Conservation (phyloP, 305 asterid species). For the Stenogyne calaminthoides region DNA sequence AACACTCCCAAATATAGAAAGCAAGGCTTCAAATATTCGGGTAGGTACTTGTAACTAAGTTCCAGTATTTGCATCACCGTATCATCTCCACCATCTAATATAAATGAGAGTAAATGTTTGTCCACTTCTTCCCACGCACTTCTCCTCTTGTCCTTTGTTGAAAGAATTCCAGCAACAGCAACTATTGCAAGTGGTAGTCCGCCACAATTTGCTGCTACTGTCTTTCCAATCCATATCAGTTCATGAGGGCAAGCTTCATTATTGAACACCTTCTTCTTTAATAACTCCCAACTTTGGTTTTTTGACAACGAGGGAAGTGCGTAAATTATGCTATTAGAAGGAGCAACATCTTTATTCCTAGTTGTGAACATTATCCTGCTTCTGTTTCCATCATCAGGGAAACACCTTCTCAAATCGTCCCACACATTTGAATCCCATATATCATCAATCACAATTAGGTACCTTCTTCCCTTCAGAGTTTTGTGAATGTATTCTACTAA, state of each 20-base stretch:
- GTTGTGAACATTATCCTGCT: conserved; percentile 27
- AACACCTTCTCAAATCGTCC: conserved; percentile 11
- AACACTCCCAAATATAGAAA: conserved; percentile 43
- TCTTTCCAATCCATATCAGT: conserved; percentile 2
- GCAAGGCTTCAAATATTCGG: conserved; percentile 33
- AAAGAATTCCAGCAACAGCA: conserved; percentile 22
- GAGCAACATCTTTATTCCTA: conserved; percentile 24
- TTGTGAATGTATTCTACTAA: not conserved
- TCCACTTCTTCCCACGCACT: conserved; percentile 31
- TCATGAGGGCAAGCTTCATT: conserved; percentile 15
- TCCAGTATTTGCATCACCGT: conserved; percentile 24
- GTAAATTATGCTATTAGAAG: not conserved
- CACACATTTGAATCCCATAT: conserved; percentile 19
- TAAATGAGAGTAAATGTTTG: not conserved
- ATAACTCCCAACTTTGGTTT: conserved; percentile 23
- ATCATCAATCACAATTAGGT: conserved; percentile 29
- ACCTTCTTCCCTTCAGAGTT: conserved; percentile 19
- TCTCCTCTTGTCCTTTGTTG: not conserved
- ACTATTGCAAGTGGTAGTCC: conserved; percentile 31
- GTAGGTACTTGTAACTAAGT: conserved; percentile 38
- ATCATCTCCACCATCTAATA: not conserved
- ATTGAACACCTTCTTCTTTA: conserved; percentile 18
- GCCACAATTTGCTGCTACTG: conserved; percentile 13
- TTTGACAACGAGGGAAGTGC: not conserved
- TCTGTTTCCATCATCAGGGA: conserved; percentile 31